Evolutionary conservation across 139 green algal genomes (phyloP), one percentile per base, ranked within the genome.

Genomic region (Closterium sp.): DNA sequence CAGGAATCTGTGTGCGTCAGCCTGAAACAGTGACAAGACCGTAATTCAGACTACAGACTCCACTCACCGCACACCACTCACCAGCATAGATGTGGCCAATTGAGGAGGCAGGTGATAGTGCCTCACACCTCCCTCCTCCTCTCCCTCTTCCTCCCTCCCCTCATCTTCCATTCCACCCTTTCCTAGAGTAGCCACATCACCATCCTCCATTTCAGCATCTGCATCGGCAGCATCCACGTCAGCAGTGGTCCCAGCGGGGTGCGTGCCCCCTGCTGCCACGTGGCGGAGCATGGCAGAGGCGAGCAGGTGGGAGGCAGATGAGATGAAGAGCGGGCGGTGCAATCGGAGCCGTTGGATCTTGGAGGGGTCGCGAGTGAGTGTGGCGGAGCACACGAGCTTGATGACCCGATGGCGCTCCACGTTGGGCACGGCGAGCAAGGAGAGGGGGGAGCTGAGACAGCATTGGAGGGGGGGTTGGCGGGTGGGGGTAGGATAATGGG

Each of bases 331-430:
- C 0, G 97, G 97, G 87, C 93, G 94, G 87, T 97, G 93, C 89
- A 99, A 95, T 30, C 8, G 25, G 6, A 95, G 76, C 8, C 84
- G 87, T 4, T 23, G 8, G 33, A 94, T 93, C 84, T 98, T 99
- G 84, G 96, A 93, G 3, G 97, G 97, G 94, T 99, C 97, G 1
- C 94, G 95, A 0, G 97, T 99, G 28, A 99, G 95, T 0, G 97
- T 99, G 43, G 97, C 97, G 0, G 96, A 98, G 23, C 97, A 96
- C 0, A 98, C 89, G 32, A 99, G 90, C 94, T 98, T 99, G 9
- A 98, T 91, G 19, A 96, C 69, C 23, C 69, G 25, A 30, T 84
- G 69, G 6, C 8, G 69, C 9, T 84, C 25, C 5, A 84, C 6
- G 28, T 84, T 30, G 4, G 25, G 69, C 69, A 84, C 69, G 69